Evolutionary conservation across 106 monocot species (phyloP).

Genomic region (Dactylorhiza incarnata): DNA sequence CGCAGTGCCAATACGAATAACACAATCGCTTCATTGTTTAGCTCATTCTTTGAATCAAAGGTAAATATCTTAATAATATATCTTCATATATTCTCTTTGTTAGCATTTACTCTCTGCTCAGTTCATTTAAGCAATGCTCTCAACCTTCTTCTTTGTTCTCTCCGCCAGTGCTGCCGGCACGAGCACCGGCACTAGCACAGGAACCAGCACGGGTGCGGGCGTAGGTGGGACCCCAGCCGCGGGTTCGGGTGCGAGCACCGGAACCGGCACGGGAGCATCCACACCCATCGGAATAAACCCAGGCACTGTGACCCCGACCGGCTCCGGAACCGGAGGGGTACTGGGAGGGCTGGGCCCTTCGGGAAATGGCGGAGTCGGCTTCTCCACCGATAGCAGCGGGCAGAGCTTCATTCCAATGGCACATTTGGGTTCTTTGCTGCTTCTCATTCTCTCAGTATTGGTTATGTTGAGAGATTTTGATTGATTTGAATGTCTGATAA

Average conservation of each 20-base stretch:
- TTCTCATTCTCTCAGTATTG: neutral
- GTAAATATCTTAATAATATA: too few species aligned
- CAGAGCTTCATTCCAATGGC: neutral
- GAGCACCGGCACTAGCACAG: slow-evolving; percentile 5
- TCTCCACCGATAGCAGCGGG: slow-evolving; percentile 16
- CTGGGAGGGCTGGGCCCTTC: slow-evolving; percentile 30
- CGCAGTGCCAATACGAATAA: too few species aligned
- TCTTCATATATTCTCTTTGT: too few species aligned
- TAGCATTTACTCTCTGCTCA: neutral
- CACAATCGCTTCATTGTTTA: too few species aligned
- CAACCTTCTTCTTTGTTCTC: neutral
- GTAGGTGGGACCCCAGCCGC: slow-evolving; percentile 21
- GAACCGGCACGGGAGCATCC: slow-evolving; percentile 5
- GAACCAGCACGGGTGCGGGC: neutral
- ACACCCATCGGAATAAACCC: slow-evolving; percentile 18
- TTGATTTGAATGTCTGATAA: neutral
- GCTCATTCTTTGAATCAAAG: too few species aligned
- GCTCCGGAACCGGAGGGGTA: slow-evolving; percentile 9
- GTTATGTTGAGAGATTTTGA: neutral
- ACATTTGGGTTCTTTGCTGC: slow-evolving; percentile 1
- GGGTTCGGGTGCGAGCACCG: neutral
- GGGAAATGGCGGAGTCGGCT: slow-evolving; percentile 18
- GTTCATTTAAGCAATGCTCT: neutral
- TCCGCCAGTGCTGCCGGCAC: slow-evolving; percentile 33
- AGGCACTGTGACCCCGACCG: slow-evolving; percentile 1